A percentile compares a stretch with the other conserved stretches of the same genome.
Evolutionary conservation across 345 rosid species (phyloP).

Genomic region (Eucalyptus grandis): DNA sequence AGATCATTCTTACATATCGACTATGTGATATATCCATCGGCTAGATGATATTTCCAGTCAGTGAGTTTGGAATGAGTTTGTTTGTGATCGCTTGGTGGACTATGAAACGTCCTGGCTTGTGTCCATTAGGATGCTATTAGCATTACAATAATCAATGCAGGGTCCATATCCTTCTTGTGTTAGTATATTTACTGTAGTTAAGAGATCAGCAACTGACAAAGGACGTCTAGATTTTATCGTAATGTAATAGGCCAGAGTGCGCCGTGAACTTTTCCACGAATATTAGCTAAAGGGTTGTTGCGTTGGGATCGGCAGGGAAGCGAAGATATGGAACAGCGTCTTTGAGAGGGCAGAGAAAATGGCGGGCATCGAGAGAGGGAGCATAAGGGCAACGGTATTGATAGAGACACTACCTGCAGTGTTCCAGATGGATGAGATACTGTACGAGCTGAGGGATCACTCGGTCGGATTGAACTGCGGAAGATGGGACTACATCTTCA

Average conservation of each 20-base stretch:
- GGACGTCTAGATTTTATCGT: neutral
- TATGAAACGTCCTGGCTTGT: neutral
- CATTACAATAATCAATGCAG: neutral
- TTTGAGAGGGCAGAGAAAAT: conserved; percentile 82
- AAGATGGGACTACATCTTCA: conserved; percentile 93
- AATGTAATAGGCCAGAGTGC: neutral
- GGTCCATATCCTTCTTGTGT: neutral
- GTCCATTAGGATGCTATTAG: neutral
- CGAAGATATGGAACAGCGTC: conserved; percentile 84
- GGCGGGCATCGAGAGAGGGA: conserved; percentile 77
- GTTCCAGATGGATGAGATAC: conserved; percentile 92
- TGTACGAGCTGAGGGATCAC: conserved; percentile 77
- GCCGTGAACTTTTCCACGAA: neutral
- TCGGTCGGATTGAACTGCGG: conserved; percentile 89
- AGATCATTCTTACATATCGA: neutral
- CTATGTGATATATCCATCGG: neutral
- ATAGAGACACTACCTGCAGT: conserved; percentile 90
- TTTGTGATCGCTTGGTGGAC: neutral
- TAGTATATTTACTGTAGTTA: neutral
- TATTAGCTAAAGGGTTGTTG: neutral
- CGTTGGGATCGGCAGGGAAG: conserved; percentile 51
- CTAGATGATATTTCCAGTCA: neutral
- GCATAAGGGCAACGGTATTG: conserved; percentile 77
- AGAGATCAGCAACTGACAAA: neutral
- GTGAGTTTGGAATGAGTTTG: neutral